Percentiles rank a stretch among this genome's conserved stretches.
Evolutionary conservation across 2,329 filamentous ascomycete genomes (phyloP).

Genomic region (Fusarium albosuccineum): DNA sequence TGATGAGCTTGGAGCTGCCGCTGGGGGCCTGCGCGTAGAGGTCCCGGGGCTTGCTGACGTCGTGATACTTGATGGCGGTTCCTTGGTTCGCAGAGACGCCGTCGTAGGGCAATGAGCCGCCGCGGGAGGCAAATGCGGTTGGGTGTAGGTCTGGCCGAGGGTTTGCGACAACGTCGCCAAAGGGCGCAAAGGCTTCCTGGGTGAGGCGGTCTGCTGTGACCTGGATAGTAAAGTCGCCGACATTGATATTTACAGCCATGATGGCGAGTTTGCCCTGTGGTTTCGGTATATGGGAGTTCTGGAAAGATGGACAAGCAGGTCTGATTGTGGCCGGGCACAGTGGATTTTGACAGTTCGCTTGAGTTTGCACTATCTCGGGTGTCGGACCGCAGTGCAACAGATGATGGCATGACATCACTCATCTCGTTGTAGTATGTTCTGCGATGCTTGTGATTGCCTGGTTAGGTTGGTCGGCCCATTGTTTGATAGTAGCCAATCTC

Average conservation of each 20-base stretch:
- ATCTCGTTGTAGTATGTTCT: no score
- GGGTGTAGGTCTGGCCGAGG: slow-evolving; percentile 71
- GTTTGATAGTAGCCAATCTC: no score
- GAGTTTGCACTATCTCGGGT: slow-evolving; percentile 49
- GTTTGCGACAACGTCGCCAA: slow-evolving; percentile 86
- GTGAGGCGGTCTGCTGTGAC: slow-evolving; percentile 76
- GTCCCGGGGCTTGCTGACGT: slow-evolving; percentile 80
- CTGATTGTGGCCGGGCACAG: neutral
- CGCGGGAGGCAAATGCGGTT: slow-evolving; percentile 58
- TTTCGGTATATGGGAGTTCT: neutral
- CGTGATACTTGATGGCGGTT: slow-evolving; percentile 86
- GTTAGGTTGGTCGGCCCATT: no score
- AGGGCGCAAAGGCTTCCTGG: slow-evolving; percentile 76
- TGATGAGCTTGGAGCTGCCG: slow-evolving; percentile 66
- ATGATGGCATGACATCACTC: no score
- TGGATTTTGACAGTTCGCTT: neutral
- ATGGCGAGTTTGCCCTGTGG: neutral
- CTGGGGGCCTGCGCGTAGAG: slow-evolving; percentile 77
- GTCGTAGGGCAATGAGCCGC: slow-evolving; percentile 56
- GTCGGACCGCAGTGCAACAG: slow-evolving; percentile 1
- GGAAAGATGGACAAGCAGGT: neutral
- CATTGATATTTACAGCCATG: slow-evolving; percentile 47
- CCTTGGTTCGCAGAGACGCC: slow-evolving; percentile 83
- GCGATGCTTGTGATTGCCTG: no score
- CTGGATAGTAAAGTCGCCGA: slow-evolving; percentile 42